Percentiles rank a stretch among this genome's conserved stretches.
phyloP scores from a whole-genome alignment of 208 protist species.

The Leishmania arabica region DNA sequence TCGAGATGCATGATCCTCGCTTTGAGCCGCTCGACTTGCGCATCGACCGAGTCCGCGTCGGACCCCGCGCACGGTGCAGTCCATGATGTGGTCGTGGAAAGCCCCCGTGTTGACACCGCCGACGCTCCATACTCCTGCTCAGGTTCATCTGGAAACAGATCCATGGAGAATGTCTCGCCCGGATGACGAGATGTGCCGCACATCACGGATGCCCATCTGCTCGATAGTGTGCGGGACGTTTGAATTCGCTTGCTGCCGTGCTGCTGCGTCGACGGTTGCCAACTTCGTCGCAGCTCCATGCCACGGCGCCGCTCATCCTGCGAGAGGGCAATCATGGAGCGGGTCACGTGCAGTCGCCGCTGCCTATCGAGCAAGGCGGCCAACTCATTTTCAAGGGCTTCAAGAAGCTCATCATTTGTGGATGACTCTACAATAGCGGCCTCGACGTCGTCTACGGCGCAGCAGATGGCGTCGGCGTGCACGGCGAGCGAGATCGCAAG shows the following conservation, averaged over 20 bases:
- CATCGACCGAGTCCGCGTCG: conserved; percentile 35
- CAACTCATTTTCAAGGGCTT: conserved; percentile 52
- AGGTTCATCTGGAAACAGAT: background rate
- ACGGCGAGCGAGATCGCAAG: conserved; percentile 69
- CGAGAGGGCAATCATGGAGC: conserved; percentile 39
- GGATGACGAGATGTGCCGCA: background rate
- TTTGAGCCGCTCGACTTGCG: conserved; percentile 45
- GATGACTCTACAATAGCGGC: conserved; percentile 50
- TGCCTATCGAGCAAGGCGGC: conserved; percentile 43
- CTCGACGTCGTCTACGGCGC: conserved; percentile 55
- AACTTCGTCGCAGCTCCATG: conserved; percentile 13
- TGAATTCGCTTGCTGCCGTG: conserved; percentile 21
- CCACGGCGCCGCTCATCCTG: conserved; percentile 26
- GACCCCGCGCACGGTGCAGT: conserved; percentile 3
- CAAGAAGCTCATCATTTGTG: conserved; percentile 52
- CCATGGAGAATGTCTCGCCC: background rate
- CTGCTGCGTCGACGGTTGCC: background rate
- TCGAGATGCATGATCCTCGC: conserved; percentile 40
- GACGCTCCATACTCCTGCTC: background rate
- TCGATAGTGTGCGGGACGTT: conserved; percentile 25
- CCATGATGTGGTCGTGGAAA: background rate
- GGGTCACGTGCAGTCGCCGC: conserved; percentile 42
- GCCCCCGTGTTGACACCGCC: conserved; percentile 3
- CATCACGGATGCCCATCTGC: background rate
- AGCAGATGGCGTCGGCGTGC: conserved; percentile 74